Evolutionary conservation across 345 rosid species (phyloP).

Genomic region (Arabis alpina): DNA sequence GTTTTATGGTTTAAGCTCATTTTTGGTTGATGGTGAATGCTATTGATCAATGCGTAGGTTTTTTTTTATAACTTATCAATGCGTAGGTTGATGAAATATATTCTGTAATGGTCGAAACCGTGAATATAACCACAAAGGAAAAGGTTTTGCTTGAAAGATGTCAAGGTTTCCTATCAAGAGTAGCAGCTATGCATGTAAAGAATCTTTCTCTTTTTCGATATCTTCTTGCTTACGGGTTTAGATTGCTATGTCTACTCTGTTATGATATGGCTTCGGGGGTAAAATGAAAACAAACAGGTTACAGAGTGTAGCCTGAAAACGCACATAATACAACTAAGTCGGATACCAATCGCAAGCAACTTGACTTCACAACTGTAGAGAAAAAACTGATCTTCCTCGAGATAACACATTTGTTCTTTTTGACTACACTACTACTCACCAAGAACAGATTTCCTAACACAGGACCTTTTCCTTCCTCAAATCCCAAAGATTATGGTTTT

Average conservation of each 20-base stretch:
- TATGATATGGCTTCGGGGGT: constrained; percentile 14
- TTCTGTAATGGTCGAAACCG: constrained; percentile 66
- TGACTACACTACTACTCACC: constrained; percentile 80
- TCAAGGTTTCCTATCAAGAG: constrained; percentile 67
- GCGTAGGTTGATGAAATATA: constrained; percentile 92
- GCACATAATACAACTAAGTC: constrained; percentile 77
- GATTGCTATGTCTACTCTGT: constrained; percentile 3
- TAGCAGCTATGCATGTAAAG: constrained; percentile 85
- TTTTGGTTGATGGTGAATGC: neutral
- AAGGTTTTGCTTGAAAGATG: constrained; percentile 73
- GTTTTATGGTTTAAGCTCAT: neutral
- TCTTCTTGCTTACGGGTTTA: constrained; percentile 4
- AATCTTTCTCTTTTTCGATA: neutral
- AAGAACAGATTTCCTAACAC: constrained; percentile 49
- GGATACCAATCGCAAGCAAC: constrained; percentile 58
- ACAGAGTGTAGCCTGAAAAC: constrained; percentile 95
- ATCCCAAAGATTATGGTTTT: constrained; percentile 48
- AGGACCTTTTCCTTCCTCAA: constrained; percentile 26
- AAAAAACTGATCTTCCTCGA: constrained; percentile 61
- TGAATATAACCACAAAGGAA: constrained; percentile 74
- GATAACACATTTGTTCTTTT: constrained; percentile 38
- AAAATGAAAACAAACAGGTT: constrained; percentile 60
- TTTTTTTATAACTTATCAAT: no score
- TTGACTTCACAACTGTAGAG: constrained; percentile 78
- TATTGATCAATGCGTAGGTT: no score